Conservation (phyloP, 139 green algal genomes). For the Ettlia oleoabundans region DNA sequence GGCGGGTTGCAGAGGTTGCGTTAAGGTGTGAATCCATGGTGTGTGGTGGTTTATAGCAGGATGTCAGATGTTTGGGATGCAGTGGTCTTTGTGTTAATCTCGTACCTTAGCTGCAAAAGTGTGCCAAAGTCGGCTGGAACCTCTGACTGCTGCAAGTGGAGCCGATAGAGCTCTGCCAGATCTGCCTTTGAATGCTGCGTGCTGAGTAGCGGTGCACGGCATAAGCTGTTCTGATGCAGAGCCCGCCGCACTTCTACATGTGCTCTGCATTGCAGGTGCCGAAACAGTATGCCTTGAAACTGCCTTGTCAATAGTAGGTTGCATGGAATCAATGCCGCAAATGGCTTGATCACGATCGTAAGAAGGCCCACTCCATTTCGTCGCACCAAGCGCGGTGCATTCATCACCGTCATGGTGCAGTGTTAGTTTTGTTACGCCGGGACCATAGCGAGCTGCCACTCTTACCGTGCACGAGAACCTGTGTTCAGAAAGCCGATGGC, state of each 20-base stretch:
- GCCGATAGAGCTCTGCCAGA: conserved; percentile 66
- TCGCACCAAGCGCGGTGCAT: no score
- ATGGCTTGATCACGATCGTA: no score
- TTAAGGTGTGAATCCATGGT: no score
- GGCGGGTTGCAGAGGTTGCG: no score
- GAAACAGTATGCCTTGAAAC: background rate
- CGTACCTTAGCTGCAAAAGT: conserved; percentile 71
- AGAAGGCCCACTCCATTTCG: no score
- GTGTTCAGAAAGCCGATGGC: conserved; percentile 70
- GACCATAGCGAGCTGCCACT: background rate
- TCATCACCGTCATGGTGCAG: background rate
- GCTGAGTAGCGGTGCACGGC: conserved; percentile 66
- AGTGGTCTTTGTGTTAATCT: background rate
- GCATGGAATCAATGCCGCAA: no score
- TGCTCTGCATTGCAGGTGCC: conserved; percentile 48
- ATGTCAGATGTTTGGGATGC: no score
- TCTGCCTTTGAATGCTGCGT: conserved; percentile 40
- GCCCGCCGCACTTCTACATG: conserved; percentile 76
- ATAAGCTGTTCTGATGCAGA: conserved; percentile 73
- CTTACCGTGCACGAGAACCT: conserved; percentile 55
- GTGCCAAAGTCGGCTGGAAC: conserved; percentile 70
- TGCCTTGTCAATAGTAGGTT: no score
- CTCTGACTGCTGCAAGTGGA: conserved; percentile 72
- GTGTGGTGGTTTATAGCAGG: no score
- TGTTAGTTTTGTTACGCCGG: background rate